Evolutionary conservation across 75 land plant species (phyloP), one percentile per base, ranked within the genome.

Genomic region (Pinus taeda): DNA sequence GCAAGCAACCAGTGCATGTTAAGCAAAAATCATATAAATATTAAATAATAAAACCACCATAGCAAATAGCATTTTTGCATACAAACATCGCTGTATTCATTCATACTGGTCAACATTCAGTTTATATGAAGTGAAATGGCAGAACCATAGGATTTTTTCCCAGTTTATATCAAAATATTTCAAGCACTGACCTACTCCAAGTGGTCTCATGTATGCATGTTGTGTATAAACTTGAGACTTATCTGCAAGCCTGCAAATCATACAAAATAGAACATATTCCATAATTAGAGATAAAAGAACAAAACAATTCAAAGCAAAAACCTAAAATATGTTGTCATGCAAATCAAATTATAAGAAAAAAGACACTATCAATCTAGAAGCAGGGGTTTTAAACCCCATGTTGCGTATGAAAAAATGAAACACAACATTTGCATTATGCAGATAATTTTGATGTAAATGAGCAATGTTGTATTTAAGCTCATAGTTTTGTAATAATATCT

Each of bases 141-240:
- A 39, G 55, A 9, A 49, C 55, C 9, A 2, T 49, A 69, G 39
- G 39, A 42, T n/a, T n/a, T n/a, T 69, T 69, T 42, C 39, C 37
- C 11, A 17, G n/a, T 9, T n/a, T 21, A 69, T 42, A 42, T 20
- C n/a, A 20, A 4, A 2, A 36, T 39, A 37, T 42, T n/a, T 42
- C 53, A 42, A 18, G 36, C 24, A 80, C 88, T 65, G 76, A 95
- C 98, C 91, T 77, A 95, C 89, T 74, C 98, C 98, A 75, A 95
- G 93, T 15, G 98, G 98, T 74, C 98, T 85, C 98, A 95, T 95
- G 77, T 95, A 95, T 12, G 98, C 98, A 86, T 95, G 98, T 62
- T 95, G 98, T 13, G 98, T 95, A 74, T 93, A 95, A 22, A 95
- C 85, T 78, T 95, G 98, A 75, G 98, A 93, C 77, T 93, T 95